Evolutionary conservation across 768 basidiomycete species (phyloP).

Genomic region (Kwoniella newhampshirensis): DNA sequence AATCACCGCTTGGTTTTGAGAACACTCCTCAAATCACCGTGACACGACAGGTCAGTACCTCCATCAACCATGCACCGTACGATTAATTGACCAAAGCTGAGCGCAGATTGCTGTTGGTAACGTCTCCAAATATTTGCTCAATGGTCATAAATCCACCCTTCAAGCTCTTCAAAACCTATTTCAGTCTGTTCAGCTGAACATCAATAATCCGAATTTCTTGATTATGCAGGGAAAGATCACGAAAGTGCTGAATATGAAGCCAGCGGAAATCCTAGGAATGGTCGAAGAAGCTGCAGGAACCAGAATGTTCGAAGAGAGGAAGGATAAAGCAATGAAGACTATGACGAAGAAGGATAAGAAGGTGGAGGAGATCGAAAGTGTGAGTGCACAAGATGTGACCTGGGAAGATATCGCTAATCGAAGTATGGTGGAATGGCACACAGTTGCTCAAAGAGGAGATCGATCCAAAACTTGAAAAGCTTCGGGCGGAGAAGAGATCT

Average conservation of each 20-base stretch:
- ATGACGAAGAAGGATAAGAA: conserved; percentile 98
- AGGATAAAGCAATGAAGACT: conserved; percentile 92
- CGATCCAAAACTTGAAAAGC: conserved; percentile 85
- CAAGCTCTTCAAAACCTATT: conserved; percentile 84
- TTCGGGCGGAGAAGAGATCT: conserved; percentile 81
- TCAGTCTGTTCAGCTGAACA: conserved; percentile 95
- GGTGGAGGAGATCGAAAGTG: conserved; percentile 77
- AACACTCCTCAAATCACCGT: conserved; percentile 86
- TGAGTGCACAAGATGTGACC: conserved; percentile 35
- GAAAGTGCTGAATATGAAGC: conserved; percentile 97
- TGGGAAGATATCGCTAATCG: background rate
- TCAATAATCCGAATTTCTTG: conserved; percentile 98
- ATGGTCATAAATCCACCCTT: conserved; percentile 90
- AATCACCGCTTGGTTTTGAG: conserved; percentile 78
- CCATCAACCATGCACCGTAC: background rate
- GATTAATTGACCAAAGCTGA: background rate
- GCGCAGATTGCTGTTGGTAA: conserved; percentile 85
- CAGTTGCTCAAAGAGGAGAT: conserved; percentile 81
- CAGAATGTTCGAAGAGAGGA: conserved; percentile 97
- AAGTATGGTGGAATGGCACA: too few relatives aligned
- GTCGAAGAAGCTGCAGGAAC: conserved; percentile 98
- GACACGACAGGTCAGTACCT: conserved; percentile 74
- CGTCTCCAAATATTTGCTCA: conserved; percentile 88
- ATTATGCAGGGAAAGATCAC: conserved; percentile 99
- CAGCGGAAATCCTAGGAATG: conserved; percentile 95